Evolutionary conservation across 495 filamentous ascomycete genomes (phyloP).

Genomic region (Haplographium delicatum): DNA sequence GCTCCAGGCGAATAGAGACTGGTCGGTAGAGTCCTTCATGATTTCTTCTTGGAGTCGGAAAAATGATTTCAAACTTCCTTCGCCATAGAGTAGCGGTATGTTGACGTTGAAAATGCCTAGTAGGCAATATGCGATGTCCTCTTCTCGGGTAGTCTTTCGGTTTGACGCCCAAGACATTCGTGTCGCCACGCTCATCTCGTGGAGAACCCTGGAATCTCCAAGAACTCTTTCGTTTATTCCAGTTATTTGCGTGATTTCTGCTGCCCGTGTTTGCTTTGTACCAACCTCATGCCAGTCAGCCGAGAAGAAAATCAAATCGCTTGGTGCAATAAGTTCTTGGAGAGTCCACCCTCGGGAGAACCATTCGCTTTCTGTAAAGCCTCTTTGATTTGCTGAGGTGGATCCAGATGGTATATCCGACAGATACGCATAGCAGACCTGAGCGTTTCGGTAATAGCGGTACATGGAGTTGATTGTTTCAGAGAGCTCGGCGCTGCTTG

Average conservation of each 20-base stretch:
- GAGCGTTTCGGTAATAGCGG: neutral
- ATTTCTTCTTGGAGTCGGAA: conserved; percentile 27
- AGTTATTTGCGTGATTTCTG: neutral
- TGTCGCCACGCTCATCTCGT: conserved; percentile 3
- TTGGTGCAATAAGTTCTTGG: conserved; percentile 5
- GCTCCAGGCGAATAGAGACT: conserved; percentile 25
- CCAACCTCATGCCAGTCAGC: neutral
- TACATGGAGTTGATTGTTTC: conserved; percentile 5
- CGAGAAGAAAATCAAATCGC: neutral
- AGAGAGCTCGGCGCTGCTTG: conserved; percentile 4
- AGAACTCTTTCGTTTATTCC: neutral
- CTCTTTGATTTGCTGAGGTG: no score
- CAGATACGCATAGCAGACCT: neutral
- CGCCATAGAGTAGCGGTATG: conserved; percentile 28
- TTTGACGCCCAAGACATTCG: conserved; percentile 25
- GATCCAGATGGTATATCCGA: neutral
- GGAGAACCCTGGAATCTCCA: neutral
- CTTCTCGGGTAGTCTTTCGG: conserved; percentile 17
- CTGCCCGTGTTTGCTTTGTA: neutral
- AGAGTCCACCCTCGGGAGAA: conserved; percentile 4
- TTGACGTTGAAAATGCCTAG: conserved; percentile 23
- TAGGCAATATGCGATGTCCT: conserved; percentile 26
- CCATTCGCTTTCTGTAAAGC: neutral
- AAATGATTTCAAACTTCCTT: conserved; percentile 25
- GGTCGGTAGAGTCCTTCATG: conserved; percentile 20